Evolutionary conservation across 176 grass and related monocot genomes (phyloP).

Genomic region (Triticum timopheevii): DNA sequence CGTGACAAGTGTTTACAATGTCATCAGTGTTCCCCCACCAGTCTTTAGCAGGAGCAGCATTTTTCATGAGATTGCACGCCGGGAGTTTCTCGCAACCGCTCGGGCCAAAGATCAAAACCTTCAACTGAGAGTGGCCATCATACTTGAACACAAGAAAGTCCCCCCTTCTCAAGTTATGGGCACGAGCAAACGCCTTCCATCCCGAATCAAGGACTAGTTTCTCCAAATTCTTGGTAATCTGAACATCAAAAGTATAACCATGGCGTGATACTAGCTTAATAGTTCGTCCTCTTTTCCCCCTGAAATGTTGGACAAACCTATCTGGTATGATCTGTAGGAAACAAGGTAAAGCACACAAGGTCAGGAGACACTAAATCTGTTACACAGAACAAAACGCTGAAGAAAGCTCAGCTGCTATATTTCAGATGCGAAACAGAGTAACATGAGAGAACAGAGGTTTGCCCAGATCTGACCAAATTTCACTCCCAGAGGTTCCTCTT

Average conservation of each 20-base stretch:
- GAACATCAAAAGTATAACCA: conserved; percentile 28
- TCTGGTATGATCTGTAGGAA: conserved; percentile 40
- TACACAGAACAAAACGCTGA: no score
- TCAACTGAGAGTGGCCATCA: conserved; percentile 17
- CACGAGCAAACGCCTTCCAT: conserved; percentile 42
- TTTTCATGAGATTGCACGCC: neutral
- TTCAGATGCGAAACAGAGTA: no score
- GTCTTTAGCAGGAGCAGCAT: neutral
- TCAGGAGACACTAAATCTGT: neutral
- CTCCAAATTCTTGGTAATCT: neutral
- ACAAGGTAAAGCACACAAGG: neutral
- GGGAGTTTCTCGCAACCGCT: conserved; percentile 32
- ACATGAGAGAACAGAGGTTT: no score
- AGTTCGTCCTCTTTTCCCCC: neutral
- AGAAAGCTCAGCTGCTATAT: no score
- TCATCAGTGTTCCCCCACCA: neutral
- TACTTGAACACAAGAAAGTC: conserved; percentile 53
- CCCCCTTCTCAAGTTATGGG: conserved; percentile 26
- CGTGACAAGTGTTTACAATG: neutral
- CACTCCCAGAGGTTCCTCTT: no score
- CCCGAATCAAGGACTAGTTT: conserved; percentile 20
- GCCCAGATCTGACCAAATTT: no score
- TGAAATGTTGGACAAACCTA: conserved; percentile 34
- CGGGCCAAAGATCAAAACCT: conserved; percentile 38
- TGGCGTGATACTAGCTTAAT: conserved; percentile 30